Conservation (phyloP, 129 eudicot genomes). For the Flaveria brownii region DNA sequence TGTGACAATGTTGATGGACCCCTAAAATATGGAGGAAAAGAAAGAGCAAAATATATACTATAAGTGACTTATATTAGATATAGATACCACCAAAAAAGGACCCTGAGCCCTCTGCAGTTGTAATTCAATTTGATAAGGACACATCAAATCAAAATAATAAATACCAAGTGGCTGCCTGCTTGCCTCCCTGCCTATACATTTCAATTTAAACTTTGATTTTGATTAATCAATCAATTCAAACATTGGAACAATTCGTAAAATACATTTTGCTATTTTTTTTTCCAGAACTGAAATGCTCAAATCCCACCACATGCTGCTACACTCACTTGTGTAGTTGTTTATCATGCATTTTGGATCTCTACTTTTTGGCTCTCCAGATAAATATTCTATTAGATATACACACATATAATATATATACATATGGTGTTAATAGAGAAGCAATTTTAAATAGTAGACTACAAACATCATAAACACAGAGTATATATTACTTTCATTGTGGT, state of each 20-base stretch:
- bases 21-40: slow-evolving; percentile 17
- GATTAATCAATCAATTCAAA: slow-evolving; percentile 18
- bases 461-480: no score
- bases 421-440: no score
- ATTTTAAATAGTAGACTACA: no score
- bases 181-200: neutral
- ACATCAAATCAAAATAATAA: slow-evolving; percentile 42
- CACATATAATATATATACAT: neutral
- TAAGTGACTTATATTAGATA: slow-evolving; percentile 26
- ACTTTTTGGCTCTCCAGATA: no score
- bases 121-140: slow-evolving; percentile 40
- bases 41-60: slow-evolving; percentile 25
- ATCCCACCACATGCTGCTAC: neutral
- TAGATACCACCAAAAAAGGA: slow-evolving; percentile 44
- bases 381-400: no score
- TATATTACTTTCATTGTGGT: no score
- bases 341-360: slow-evolving; percentile 2
- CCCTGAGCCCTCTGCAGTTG: slow-evolving; percentile 37
- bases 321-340: neutral
- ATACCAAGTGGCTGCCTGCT: slow-evolving; percentile 30
- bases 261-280: neutral
- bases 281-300: neutral
- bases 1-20: slow-evolving; percentile 20
- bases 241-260: slow-evolving; percentile 20
- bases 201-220: slow-evolving; percentile 10